Evolutionary conservation across 1,284 basidiomycete genomes (phyloP).

Genomic region (Anthracocystis setariae): DNA sequence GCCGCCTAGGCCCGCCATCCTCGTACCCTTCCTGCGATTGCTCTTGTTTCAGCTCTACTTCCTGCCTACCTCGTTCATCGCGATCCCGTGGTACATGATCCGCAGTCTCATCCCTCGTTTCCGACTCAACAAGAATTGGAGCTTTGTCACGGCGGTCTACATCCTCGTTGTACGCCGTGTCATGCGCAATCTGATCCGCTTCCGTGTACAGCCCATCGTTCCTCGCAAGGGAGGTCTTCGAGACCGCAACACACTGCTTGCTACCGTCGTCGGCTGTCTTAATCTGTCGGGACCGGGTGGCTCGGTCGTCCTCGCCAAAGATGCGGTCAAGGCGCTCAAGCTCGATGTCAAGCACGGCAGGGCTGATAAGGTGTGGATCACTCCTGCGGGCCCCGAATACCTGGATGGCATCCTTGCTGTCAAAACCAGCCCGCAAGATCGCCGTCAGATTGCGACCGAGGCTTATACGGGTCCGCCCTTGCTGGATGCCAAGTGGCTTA

Average conservation of each 20-base stretch:
- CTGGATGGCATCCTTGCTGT: conserved; percentile 60
- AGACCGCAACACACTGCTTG: conserved; percentile 54
- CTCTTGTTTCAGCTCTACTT: conserved; percentile 60
- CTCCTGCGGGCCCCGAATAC: conserved; percentile 56
- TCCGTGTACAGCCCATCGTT: conserved; percentile 57
- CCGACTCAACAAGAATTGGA: conserved; percentile 51
- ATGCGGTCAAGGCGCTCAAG: conserved; percentile 52
- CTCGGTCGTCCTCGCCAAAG: conserved; percentile 45
- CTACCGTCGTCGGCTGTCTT: conserved; percentile 40
- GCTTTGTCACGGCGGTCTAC: conserved; percentile 47
- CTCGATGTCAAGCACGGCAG: conserved; percentile 39
- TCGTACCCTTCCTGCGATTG: conserved; percentile 43
- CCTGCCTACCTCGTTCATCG: conserved; percentile 47
- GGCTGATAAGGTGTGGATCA: conserved; percentile 61
- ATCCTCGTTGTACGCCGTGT: conserved; percentile 52
- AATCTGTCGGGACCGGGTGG: conserved; percentile 62
- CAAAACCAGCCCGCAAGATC: conserved; percentile 44
- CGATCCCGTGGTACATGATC: conserved; percentile 52
- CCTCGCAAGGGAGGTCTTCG: conserved; percentile 60
- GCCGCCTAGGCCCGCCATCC: conserved; percentile 31
- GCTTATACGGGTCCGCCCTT: conserved; percentile 59
- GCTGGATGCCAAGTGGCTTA: conserved; percentile 62
- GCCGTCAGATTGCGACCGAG: conserved; percentile 32
- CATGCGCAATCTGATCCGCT: conserved; percentile 54
- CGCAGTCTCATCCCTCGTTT: conserved; percentile 48